Evolutionary conservation across 495 filamentous ascomycete species (phyloP).

Genomic region (Xylaria acuta): DNA sequence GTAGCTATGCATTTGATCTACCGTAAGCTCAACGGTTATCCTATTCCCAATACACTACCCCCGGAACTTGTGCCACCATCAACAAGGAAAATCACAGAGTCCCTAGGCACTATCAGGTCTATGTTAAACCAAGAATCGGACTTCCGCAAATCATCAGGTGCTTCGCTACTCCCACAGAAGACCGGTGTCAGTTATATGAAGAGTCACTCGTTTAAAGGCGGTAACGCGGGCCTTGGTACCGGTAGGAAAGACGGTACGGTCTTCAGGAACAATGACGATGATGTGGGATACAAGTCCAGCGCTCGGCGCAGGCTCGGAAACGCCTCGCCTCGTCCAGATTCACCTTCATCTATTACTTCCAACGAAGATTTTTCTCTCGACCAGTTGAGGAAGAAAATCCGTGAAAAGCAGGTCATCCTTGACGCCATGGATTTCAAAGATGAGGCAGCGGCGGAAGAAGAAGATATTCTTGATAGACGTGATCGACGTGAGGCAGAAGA

Average conservation of each 20-base stretch:
- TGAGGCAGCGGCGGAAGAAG: constrained; percentile 86
- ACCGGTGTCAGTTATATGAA: constrained; percentile 99
- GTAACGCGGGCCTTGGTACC: constrained; percentile 47
- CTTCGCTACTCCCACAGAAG: constrained; percentile 87
- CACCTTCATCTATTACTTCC: constrained; percentile 71
- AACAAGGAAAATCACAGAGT: constrained; percentile 90
- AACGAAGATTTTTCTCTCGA: constrained; percentile 85
- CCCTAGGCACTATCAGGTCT: constrained; percentile 90
- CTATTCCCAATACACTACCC: constrained; percentile 87
- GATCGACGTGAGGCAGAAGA: constrained; percentile 94
- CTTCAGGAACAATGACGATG: constrained; percentile 94
- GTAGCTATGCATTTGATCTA: constrained; percentile 99
- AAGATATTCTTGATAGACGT: constrained; percentile 86
- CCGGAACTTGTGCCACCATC: constrained; percentile 95
- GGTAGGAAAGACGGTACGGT: constrained; percentile 92
- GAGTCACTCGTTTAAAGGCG: constrained; percentile 84
- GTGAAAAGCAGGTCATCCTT: constrained; percentile 93
- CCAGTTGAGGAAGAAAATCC: constrained; percentile 90
- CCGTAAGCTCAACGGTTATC: constrained; percentile 93
- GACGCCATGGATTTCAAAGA: constrained; percentile 98
- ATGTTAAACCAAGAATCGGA: constrained; percentile 91
- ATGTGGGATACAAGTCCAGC: constrained; percentile 89
- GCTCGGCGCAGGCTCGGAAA: constrained; percentile 85
- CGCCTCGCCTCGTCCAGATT: constrained; percentile 75
- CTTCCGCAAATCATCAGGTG: constrained; percentile 79